Evolutionary conservation across 805 yeast genomes (phyloP).

Genomic region (Metschnikowia henanensis): DNA sequence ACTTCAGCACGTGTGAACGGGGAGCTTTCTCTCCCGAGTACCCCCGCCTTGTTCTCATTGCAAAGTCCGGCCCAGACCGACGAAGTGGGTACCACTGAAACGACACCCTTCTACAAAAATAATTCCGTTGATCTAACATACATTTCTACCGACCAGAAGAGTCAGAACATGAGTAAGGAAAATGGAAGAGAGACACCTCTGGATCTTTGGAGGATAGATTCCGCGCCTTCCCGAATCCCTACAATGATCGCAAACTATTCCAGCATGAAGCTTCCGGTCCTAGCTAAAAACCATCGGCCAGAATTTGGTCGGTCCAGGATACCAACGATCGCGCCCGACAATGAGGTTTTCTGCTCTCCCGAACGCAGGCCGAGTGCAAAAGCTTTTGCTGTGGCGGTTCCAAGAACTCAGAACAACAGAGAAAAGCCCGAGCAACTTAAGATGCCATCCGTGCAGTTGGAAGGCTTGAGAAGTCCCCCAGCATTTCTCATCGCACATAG

Average conservation of each 20-base stretch:
- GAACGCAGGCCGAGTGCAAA: conserved; percentile 9
- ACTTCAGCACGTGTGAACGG: background rate
- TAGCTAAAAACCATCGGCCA: conserved; percentile 21
- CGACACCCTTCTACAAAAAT: conserved; percentile 8
- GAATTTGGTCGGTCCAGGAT: conserved; percentile 20
- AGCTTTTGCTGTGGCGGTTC: too few species aligned
- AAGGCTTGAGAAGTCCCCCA: conserved; percentile 10
- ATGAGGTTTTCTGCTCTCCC: conserved; percentile 32
- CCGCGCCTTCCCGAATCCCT: conserved; percentile 25
- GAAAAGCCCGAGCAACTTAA: too few species aligned
- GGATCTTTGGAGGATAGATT: background rate
- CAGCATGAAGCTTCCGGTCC: conserved; percentile 22
- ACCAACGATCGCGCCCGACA: conserved; percentile 31
- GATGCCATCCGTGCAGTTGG: too few species aligned
- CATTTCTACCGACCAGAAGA: background rate
- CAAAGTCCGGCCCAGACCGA: conserved; percentile 1
- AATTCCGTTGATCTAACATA: background rate
- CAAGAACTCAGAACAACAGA: too few species aligned
- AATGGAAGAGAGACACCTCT: background rate
- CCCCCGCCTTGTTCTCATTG: conserved; percentile 8
- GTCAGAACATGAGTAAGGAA: background rate
- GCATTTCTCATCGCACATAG: conserved; percentile 9
- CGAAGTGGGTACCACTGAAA: conserved; percentile 5
- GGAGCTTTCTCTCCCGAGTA: conserved; percentile 6
- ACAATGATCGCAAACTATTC: conserved; percentile 23